Conservation (phyloP, 1,284 basidiomycete genomes). For the Lentinus polychrous region DNA sequence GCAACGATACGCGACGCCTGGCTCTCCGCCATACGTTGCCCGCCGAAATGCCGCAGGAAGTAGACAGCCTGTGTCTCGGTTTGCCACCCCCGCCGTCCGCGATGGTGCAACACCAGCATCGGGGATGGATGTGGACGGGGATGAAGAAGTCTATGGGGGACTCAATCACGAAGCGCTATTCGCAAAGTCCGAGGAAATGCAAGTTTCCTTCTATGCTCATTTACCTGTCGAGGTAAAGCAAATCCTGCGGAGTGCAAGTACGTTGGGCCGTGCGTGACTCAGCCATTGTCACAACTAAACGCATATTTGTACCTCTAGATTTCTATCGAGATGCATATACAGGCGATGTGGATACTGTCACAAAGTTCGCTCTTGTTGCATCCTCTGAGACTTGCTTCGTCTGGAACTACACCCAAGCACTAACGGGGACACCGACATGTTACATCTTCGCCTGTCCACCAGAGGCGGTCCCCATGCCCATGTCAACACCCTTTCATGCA, state of each 20-base stretch:
- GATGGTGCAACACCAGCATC: constrained; percentile 13
- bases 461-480: constrained; percentile 29
- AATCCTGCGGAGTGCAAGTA: constrained; percentile 60
- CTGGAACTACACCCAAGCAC: constrained; percentile 70
- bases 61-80: constrained; percentile 11
- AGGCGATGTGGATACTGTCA: constrained; percentile 62
- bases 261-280: constrained; percentile 11
- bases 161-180: constrained; percentile 46
- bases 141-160: constrained; percentile 22
- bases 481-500: constrained; percentile 52
- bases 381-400: constrained; percentile 73
- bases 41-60: constrained; percentile 15
- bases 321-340: constrained; percentile 60
- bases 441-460: constrained; percentile 73
- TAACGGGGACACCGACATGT: constrained; percentile 66
- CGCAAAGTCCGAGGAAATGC: constrained; percentile 66
- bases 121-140: constrained; percentile 62
- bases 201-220: constrained; percentile 61
- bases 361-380: constrained; percentile 67
- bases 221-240: constrained; percentile 71
- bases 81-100: constrained; percentile 21
- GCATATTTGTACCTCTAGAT: constrained; percentile 34
- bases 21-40: constrained; percentile 18
- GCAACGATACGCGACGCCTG: constrained; percentile 15
- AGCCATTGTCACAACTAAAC: background rate